Evolutionary conservation across 345 rosid genomes (phyloP).

Genomic region (Brassica cretica): DNA sequence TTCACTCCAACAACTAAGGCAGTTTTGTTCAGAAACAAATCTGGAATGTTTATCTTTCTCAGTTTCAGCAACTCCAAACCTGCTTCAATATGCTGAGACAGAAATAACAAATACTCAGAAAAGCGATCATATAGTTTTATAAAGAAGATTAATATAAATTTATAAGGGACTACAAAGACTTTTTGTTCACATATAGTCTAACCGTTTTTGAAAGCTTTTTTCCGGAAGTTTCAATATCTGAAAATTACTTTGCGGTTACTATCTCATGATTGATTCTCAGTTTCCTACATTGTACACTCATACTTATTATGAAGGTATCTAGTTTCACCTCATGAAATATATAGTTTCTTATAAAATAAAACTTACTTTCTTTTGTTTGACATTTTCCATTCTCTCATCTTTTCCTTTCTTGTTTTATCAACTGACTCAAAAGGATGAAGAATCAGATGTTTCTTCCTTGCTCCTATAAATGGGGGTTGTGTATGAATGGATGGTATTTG

Average conservation of each 20-base stretch:
- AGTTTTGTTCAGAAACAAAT: neutral
- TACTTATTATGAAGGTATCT: neutral
- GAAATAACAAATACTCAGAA: neutral
- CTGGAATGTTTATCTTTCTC: neutral
- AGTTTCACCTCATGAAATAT: neutral
- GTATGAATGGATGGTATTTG: no score
- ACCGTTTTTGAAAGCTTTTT: neutral
- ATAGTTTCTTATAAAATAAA: neutral
- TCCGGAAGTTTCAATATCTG: neutral
- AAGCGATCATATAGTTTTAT: neutral
- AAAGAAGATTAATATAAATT: neutral
- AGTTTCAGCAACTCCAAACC: neutral
- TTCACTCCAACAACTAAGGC: neutral
- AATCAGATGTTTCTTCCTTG: no score
- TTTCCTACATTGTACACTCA: neutral
- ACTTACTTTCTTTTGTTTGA: neutral
- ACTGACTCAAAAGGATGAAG: neutral
- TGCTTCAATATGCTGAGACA: neutral
- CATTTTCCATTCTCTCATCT: neutral
- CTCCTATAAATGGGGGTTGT: no score
- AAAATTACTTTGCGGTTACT: neutral
- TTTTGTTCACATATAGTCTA: neutral
- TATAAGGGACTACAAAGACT: neutral
- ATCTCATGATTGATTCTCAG: neutral
- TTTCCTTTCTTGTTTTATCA: neutral